Percentiles rank a stretch among this genome's conserved stretches.
Conservation (phyloP, 2,329 filamentous ascomycete genomes). For the Epichloe sp. region DNA sequence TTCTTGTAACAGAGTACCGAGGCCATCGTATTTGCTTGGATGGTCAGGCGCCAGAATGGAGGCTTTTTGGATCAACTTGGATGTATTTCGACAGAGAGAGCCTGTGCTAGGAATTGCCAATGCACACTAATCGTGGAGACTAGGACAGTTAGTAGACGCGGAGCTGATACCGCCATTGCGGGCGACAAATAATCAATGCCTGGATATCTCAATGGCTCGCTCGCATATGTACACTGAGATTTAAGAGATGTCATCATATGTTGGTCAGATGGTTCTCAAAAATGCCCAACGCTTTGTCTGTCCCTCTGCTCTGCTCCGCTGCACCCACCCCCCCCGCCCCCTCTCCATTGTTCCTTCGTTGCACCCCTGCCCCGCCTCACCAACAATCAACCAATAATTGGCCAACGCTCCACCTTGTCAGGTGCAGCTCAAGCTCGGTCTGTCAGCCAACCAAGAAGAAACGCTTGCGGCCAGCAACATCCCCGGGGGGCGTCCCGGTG, state of each 20-base stretch:
- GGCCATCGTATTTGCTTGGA: not conserved
- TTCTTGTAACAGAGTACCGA: not conserved
- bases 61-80: conserved; percentile 5
- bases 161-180: not conserved
- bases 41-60: not conserved
- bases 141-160: not conserved
- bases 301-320: too few relatives aligned
- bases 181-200: not conserved
- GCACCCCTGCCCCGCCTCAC: not conserved
- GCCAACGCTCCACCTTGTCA: not conserved
- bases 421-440: not conserved
- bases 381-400: not conserved
- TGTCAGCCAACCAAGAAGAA: not conserved
- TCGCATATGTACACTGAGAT: too few relatives aligned
- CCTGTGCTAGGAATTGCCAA: not conserved
- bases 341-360: not conserved
- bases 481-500: too few relatives aligned
- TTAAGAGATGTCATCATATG: not conserved
- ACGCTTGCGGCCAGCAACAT: not conserved
- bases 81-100: not conserved
- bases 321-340: not conserved
- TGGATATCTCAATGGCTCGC: not conserved
- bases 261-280: too few relatives aligned
- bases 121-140: not conserved
- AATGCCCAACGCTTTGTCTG: too few relatives aligned